These are phyloP conservation scores for Aschersonia sp. DNA, from an alignment of 2,329 filamentous ascomycete species.

Conservation along the genomic window DNA sequence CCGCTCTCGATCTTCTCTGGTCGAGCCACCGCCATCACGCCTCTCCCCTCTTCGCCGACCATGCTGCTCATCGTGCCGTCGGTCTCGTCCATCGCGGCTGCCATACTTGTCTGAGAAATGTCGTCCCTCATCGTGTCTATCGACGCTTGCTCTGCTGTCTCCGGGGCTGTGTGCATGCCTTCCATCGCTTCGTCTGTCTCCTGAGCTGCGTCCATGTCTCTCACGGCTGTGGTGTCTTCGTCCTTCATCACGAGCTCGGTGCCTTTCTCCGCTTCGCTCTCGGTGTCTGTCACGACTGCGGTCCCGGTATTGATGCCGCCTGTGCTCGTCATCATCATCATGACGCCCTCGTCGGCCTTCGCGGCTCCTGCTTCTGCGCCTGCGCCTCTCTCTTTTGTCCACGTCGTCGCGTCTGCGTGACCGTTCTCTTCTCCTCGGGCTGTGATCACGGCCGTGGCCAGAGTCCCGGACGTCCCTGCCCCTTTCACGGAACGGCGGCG, in stretches of 20 bases:
- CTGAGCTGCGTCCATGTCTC: constrained; percentile 1
- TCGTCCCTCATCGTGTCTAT: constrained; percentile 1
- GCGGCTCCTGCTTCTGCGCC: constrained; percentile 20
- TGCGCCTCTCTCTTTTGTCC: constrained; percentile 16
- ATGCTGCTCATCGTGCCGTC: constrained; percentile 8
- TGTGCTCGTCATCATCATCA: constrained; percentile 14
- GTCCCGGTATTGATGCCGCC: constrained; percentile 12
- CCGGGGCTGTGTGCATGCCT: not conserved
- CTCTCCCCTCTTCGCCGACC: constrained; percentile 1
- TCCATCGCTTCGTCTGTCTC: not conserved
- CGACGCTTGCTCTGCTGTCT: not conserved
- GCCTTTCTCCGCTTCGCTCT: constrained; percentile 2
- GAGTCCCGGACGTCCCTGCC: constrained; percentile 2
- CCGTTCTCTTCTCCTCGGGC: constrained; percentile 10
- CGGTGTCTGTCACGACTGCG: constrained; percentile 2
- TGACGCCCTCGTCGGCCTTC: constrained; percentile 11
- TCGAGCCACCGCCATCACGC: constrained; percentile 7
- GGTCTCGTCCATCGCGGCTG: constrained; percentile 6
- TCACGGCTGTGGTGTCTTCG: constrained; percentile 7
- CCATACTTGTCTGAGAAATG: constrained; percentile 1
- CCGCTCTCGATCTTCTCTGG: constrained; percentile 7
- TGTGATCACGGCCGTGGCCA: too few species aligned
- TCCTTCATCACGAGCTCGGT: constrained; percentile 4
- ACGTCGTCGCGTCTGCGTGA: constrained; percentile 15
- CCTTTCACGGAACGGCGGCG: constrained; percentile 9